Evolutionary conservation across 1,284 basidiomycete species (phyloP).

Genomic region (Cystobasidium pallidum): DNA sequence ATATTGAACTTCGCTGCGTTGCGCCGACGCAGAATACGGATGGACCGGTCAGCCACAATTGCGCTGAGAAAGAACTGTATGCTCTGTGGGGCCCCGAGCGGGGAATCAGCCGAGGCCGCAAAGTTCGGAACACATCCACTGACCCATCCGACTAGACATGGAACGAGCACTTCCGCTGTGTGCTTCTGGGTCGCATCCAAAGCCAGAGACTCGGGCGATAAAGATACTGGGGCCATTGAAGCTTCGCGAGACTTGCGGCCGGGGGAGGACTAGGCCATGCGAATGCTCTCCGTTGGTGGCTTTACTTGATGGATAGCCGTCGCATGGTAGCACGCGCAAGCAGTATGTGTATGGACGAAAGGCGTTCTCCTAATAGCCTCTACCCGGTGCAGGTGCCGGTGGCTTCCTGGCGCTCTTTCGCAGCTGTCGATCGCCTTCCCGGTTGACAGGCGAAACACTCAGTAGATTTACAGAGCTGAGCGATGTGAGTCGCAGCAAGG

Average conservation of each 20-base stretch:
- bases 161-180: constrained; percentile 5
- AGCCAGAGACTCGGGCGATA: background rate
- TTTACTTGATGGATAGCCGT: background rate
- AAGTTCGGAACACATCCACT: background rate
- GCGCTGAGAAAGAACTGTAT: constrained; percentile 31
- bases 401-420: background rate
- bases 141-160: constrained; percentile 16
- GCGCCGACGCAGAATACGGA: constrained; percentile 14
- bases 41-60: constrained; percentile 13
- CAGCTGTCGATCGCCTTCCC: background rate
- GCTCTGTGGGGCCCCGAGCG: background rate
- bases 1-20: constrained; percentile 13
- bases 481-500: too few relatives aligned
- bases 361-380: background rate
- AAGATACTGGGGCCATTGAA: background rate
- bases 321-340: background rate
- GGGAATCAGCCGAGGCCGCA: background rate
- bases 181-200: constrained; percentile 7
- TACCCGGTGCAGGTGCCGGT: background rate
- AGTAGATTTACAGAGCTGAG: background rate
- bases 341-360: background rate
- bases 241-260: background rate
- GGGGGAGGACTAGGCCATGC: background rate
- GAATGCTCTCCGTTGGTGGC: background rate
- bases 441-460: background rate